A percentile compares a stretch with the other conserved stretches of the same genome.
Conservation (phyloP, 768 basidiomycete species). For the Leccinum pellstonianum region DNA sequence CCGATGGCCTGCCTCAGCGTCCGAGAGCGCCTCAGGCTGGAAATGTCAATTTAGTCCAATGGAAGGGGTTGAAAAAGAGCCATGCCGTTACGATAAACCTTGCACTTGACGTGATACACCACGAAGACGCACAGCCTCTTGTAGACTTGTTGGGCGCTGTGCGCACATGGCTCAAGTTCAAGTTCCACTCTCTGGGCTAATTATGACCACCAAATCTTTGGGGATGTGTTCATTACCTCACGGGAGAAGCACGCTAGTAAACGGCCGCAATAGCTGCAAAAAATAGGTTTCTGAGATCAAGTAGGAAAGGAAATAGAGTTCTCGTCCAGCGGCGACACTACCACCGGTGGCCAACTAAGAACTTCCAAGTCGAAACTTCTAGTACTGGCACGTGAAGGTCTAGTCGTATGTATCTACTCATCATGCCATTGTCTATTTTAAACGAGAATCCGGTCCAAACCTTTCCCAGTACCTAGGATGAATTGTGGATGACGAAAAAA, state of each 20-base stretch:
- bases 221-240: neutral
- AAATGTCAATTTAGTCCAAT: neutral
- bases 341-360: neutral
- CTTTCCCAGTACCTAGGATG: constrained; percentile 2
- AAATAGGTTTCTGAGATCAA: constrained; percentile 7
- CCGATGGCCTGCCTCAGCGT: neutral
- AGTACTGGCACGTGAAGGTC: constrained; percentile 18
- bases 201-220: constrained; percentile 8
- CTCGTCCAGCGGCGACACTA: constrained; percentile 11
- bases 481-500: neutral
- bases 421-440: constrained; percentile 4
- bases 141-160: neutral
- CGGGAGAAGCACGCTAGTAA: neutral
- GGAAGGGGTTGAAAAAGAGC: neutral
- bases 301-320: constrained; percentile 10
- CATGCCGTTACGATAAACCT: neutral
- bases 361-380: constrained; percentile 2
- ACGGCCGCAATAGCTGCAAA: constrained; percentile 12
- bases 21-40: neutral
- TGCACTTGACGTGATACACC: neutral
- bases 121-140: neutral
- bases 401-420: neutral
- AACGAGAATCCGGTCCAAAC: neutral
- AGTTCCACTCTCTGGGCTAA: constrained; percentile 1
- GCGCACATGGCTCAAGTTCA: constrained; percentile 1